Evolutionary conservation across 345 rosid genomes (phyloP).

Genomic region (Moricandia arvensis): DNA sequence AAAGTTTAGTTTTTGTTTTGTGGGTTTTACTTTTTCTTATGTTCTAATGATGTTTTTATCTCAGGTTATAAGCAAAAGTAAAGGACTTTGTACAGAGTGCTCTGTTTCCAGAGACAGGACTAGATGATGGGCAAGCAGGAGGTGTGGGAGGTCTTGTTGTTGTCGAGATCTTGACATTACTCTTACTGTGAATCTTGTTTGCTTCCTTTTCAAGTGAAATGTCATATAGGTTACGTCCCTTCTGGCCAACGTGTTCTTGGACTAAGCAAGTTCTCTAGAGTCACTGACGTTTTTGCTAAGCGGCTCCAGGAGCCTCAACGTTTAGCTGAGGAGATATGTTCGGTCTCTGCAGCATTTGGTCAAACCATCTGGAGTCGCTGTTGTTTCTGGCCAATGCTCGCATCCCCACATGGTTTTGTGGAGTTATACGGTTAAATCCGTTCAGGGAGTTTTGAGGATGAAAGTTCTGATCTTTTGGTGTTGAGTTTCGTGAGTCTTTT

Average conservation of each 20-base stretch:
- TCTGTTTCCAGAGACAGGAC: constrained; percentile 77
- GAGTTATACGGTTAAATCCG: constrained; percentile 50
- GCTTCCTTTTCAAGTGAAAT: constrained; percentile 78
- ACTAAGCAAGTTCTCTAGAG: constrained; percentile 83
- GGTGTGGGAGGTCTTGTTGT: constrained; percentile 81
- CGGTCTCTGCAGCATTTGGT: constrained; percentile 66
- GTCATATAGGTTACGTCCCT: constrained; percentile 82
- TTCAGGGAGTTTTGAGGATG: constrained; percentile 60
- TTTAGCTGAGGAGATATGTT: constrained; percentile 64
- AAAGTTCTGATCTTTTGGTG: constrained; percentile 54
- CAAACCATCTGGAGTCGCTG: constrained; percentile 80
- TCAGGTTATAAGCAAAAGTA: constrained; percentile 67
- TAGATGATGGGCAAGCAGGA: constrained; percentile 69
- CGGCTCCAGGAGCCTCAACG: constrained; percentile 80
- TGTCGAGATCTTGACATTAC: constrained; percentile 78
- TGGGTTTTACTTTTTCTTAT: background rate
- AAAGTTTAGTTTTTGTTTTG: background rate
- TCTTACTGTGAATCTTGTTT: constrained; percentile 83
- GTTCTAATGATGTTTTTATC: background rate
- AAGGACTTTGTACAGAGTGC: constrained; percentile 77
- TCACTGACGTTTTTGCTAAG: constrained; percentile 72
- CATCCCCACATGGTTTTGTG: constrained; percentile 60
- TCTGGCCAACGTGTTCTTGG: constrained; percentile 70
- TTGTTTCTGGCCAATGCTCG: constrained; percentile 69
- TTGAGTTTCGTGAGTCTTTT: constrained; percentile 59